Evolutionary conservation across 2,329 filamentous ascomycete genomes (phyloP), one percentile per base, ranked within the genome.

Genomic region (Podosphaera fusca): DNA sequence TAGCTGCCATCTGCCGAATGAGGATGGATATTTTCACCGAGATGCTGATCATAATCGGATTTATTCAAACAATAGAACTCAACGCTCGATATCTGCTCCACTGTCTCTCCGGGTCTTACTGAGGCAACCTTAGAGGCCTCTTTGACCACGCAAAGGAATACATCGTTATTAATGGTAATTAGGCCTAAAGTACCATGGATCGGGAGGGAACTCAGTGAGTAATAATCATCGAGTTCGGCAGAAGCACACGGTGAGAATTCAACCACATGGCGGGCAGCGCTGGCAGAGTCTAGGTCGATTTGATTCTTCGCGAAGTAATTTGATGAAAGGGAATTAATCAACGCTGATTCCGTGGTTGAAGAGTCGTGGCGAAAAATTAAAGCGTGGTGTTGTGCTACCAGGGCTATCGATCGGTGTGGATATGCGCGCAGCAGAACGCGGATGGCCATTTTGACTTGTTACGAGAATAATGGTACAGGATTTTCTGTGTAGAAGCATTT

Each of bases 41-140:
- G 73, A 36, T 89, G 77, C 68, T 88, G 78, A 69, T 96, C 92
- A 70, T 94, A 95, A 62, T 87, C 81, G 46, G 83, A 75, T 64
- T 83, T 85, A 68, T 87, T 96, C 59, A 98, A 72, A 67, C 92
- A 96, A 72, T 94, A 87, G 68, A 96, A 96, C 62, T 92, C 86
- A 58, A 95, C 90, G 29, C 78, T 81, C 59, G 82, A 77, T 64
- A 96, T 96, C 68, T 82, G 82, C 70, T 92, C 85, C 31, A 95
- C 83, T 3, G 84, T 90, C 73, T 96, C 90, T 52, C 87, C 87
- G 0, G 88, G 88, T 53, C 88, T 77, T 53, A 95, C 77, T 0
- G 80, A 87, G 14, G 89, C 90, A 4, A 89, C 87, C 60, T 82
- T 80, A 29, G 79, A 77, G 42, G 87, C 84, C 51, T 81, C 80